phyloP scores from a whole-genome alignment of 768 basidiomycete genomes.

The Collybia nuda region DNA sequence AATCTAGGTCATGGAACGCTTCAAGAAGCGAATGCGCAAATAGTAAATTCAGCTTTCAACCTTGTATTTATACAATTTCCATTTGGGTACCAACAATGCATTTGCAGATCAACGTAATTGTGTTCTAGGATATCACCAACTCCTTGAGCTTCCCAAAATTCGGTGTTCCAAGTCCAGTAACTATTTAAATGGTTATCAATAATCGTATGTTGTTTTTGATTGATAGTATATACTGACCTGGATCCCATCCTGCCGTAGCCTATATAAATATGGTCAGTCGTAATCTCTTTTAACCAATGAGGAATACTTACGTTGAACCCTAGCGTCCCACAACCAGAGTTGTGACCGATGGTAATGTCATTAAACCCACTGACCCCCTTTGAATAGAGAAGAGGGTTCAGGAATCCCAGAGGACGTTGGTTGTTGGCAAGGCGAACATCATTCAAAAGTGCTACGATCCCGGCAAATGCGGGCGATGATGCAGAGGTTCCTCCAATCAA shows the following conservation, averaged over 20 bases:
- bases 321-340: conserved; percentile 58
- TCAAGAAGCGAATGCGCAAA: conserved; percentile 94
- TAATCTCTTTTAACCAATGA: not conserved
- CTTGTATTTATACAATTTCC: conserved; percentile 2
- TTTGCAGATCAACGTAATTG: not conserved
- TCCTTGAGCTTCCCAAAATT: conserved; percentile 46
- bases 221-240: conserved; percentile 35
- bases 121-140: conserved; percentile 22
- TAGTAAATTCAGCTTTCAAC: conserved; percentile 25
- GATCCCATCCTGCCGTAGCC: conserved; percentile 62
- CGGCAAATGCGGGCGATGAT: conserved; percentile 62
- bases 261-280: conserved; percentile 13
- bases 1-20: conserved; percentile 91
- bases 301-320: conserved; percentile 59
- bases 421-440: conserved; percentile 51
- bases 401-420: conserved; percentile 54
- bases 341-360: conserved; percentile 59
- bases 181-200: conserved; percentile 21
- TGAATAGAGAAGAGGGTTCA: conserved; percentile 65
- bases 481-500: conserved; percentile 65
- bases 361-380: conserved; percentile 40
- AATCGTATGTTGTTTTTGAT: not conserved
- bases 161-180: conserved; percentile 57
- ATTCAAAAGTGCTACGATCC: conserved; percentile 63
- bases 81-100: not conserved